Evolutionary conservation across 164 flowering plant genomes (phyloP).

Genomic region (Euptelea pleiosperma): DNA sequence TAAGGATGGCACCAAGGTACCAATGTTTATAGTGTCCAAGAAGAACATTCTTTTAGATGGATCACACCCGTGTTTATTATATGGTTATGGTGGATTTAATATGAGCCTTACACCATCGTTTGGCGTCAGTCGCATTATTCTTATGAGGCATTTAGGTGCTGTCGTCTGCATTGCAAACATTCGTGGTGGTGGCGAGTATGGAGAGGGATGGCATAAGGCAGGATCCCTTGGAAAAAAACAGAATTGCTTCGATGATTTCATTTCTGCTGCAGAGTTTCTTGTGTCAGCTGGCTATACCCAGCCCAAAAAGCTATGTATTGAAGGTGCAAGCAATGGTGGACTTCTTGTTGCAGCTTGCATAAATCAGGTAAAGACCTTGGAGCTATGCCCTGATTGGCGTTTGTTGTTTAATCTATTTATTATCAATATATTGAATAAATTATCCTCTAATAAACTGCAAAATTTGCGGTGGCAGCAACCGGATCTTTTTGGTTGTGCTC

Average conservation of each 20-base stretch:
- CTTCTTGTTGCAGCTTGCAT: slow-evolving; percentile 92
- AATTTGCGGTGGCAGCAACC: slow-evolving; percentile 64
- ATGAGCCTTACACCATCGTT: slow-evolving; percentile 85
- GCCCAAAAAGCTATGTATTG: slow-evolving; percentile 79
- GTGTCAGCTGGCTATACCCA: slow-evolving; percentile 88
- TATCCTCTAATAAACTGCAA: background rate
- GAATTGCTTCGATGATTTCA: slow-evolving; percentile 96
- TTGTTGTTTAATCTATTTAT: background rate
- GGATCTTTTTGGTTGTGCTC: slow-evolving; percentile 97
- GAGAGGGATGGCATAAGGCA: slow-evolving; percentile 99
- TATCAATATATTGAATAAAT: background rate
- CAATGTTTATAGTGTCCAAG: slow-evolving; percentile 79
- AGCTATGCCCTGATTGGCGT: too few species aligned
- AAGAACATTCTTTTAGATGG: slow-evolving; percentile 75
- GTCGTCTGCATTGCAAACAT: slow-evolving; percentile 90
- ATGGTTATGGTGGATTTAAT: slow-evolving; percentile 97
- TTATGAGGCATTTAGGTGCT: slow-evolving; percentile 63
- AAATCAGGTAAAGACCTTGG: slow-evolving; percentile 60
- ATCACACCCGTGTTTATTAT: slow-evolving; percentile 85
- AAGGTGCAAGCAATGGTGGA: slow-evolving; percentile 99
- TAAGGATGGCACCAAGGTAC: slow-evolving; percentile 87
- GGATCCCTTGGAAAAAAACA: slow-evolving; percentile 88
- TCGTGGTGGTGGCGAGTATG: slow-evolving; percentile 99
- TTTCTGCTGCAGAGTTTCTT: slow-evolving; percentile 82
- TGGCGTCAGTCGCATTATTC: slow-evolving; percentile 60